Evolutionary conservation across 2,329 filamentous ascomycete genomes (phyloP).

Genomic region (Botrytis squamosa): DNA sequence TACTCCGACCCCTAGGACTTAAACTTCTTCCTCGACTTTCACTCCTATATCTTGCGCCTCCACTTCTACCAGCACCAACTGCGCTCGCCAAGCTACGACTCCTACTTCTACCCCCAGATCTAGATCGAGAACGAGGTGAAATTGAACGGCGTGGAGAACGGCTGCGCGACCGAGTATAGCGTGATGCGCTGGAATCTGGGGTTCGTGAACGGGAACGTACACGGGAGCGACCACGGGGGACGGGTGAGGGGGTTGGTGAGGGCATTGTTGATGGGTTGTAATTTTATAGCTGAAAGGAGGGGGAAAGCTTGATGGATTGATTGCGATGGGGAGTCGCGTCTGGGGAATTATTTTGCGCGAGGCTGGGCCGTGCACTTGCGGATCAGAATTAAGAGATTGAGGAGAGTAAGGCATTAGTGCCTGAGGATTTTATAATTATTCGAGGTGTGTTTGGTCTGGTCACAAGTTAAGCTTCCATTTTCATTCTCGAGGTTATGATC

Average conservation of each 20-base stretch:
- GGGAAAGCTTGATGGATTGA: slow-evolving; percentile 10
- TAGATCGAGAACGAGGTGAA: slow-evolving; percentile 35
- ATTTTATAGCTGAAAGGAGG: neutral
- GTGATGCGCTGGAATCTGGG: slow-evolving; percentile 34
- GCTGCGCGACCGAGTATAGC: slow-evolving; percentile 29
- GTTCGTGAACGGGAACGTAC: slow-evolving; percentile 33
- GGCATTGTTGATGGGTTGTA: slow-evolving; percentile 25
- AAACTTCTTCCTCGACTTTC: slow-evolving; percentile 36
- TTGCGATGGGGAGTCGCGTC: slow-evolving; percentile 16
- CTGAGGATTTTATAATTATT: neutral
- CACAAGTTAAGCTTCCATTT: neutral
- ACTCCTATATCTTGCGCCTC: slow-evolving; percentile 27
- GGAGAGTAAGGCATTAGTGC: neutral
- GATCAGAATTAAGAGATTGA: slow-evolving; percentile 6
- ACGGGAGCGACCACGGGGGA: slow-evolving; percentile 31
- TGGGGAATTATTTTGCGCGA: slow-evolving; percentile 17
- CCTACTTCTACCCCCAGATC: slow-evolving; percentile 34
- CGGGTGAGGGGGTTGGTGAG: slow-evolving; percentile 31
- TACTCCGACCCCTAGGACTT: slow-evolving; percentile 36
- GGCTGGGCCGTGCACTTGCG: slow-evolving; percentile 8
- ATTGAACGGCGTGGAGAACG: slow-evolving; percentile 36
- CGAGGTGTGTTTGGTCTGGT: neutral
- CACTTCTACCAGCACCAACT: neutral
- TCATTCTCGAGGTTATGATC: neutral
- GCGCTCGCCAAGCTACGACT: slow-evolving; percentile 25